phyloP scores from a whole-genome alignment of 2,329 filamentous ascomycete species.

The Penicillium sp. region DNA sequence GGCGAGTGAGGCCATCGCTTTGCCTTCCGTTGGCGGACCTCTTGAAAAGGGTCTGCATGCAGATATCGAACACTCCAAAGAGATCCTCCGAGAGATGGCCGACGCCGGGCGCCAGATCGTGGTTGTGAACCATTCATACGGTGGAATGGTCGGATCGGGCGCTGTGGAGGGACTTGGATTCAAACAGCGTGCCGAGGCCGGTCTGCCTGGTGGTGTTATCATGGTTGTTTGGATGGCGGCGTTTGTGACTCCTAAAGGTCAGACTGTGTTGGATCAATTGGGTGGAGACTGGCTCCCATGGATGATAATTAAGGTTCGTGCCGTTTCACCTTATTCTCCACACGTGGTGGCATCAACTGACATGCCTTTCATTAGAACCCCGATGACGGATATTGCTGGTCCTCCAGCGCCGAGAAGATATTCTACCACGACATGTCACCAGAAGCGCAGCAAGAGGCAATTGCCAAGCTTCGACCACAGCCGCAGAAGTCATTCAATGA shows the following conservation, averaged over 20 bases:
- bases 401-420: constrained; percentile 14
- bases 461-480: constrained; percentile 25
- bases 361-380: constrained; percentile 4
- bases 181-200: constrained; percentile 19
- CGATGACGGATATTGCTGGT: constrained; percentile 19
- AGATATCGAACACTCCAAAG: constrained; percentile 36
- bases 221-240: constrained; percentile 33
- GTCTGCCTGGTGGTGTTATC: constrained; percentile 30
- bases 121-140: constrained; percentile 34
- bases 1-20: constrained; percentile 28
- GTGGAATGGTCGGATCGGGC: constrained; percentile 27
- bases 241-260: constrained; percentile 37
- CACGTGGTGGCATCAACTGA: not conserved
- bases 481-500: constrained; percentile 25
- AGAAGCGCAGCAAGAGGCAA: constrained; percentile 24
- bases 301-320: constrained; percentile 23
- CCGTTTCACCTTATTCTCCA: not conserved
- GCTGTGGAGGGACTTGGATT: constrained; percentile 30
- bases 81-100: constrained; percentile 27
- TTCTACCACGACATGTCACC: constrained; percentile 35
- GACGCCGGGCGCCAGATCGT: constrained; percentile 25
- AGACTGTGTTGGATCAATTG: constrained; percentile 29
- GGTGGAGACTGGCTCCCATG: constrained; percentile 28
- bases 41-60: constrained; percentile 33
- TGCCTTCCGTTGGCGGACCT: constrained; percentile 23